phyloP scores from a whole-genome alignment of 306 rosid genomes.

The Dryas drummondii region DNA sequence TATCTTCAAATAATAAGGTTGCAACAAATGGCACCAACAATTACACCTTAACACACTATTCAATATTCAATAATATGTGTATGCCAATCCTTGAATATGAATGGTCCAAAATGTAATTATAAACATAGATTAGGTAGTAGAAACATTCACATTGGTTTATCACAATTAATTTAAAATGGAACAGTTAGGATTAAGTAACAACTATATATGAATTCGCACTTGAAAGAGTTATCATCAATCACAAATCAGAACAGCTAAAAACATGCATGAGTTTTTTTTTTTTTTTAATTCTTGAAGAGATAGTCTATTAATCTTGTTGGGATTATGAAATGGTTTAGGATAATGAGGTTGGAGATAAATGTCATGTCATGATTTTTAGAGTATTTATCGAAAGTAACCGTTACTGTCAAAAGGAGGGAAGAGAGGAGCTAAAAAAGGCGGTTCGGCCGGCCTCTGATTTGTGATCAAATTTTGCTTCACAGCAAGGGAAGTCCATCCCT shows the following conservation, averaged over 20 bases:
- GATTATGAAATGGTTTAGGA: no score
- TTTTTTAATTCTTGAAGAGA: background rate
- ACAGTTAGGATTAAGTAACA: background rate
- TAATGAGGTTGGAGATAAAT: background rate
- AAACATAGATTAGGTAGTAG: constrained; percentile 22
- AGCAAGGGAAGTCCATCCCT: constrained; percentile 34
- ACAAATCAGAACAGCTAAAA: constrained; percentile 1
- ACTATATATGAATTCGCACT: background rate
- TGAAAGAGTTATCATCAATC: constrained; percentile 9
- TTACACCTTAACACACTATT: background rate
- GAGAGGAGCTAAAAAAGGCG: constrained; percentile 41
- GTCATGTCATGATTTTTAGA: background rate
- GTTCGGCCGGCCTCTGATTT: constrained; percentile 43
- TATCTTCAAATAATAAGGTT: background rate
- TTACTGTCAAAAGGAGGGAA: constrained; percentile 41
- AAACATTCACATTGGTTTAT: background rate
- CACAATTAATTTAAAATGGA: background rate
- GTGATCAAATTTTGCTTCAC: constrained; percentile 45
- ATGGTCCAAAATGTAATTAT: constrained; percentile 7
- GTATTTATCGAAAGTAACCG: constrained; percentile 25
- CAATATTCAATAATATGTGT: constrained; percentile 2
- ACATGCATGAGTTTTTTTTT: background rate
- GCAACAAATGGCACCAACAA: constrained; percentile 33
- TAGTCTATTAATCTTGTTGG: background rate
- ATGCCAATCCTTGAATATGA: background rate